A percentile compares a stretch with the other conserved stretches of the same genome.
Conservation (phyloP, 768 basidiomycete genomes). For the Tricholoma hemisulphureum region DNA sequence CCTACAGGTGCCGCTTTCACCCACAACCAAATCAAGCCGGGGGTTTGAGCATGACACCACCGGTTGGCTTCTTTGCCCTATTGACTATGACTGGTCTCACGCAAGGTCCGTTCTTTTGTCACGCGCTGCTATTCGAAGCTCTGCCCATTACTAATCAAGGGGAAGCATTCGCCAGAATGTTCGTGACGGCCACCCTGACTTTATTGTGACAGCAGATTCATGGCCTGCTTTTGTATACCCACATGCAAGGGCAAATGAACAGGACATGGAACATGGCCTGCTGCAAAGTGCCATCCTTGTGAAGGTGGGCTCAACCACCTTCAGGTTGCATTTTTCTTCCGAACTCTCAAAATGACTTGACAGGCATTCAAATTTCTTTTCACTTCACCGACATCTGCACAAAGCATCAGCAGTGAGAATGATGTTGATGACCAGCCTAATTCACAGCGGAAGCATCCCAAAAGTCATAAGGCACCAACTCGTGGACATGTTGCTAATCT, state of each 20-base stretch:
- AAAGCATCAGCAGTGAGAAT: neutral
- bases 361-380: neutral
- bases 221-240: conserved; percentile 10
- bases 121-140: too few relatives aligned
- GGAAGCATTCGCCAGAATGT: neutral
- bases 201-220: too few relatives aligned
- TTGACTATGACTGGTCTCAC: conserved; percentile 7
- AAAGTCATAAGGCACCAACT: neutral
- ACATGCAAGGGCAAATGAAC: neutral
- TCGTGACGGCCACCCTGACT: conserved; percentile 8
- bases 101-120: conserved; percentile 11
- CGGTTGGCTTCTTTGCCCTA: neutral
- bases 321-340: neutral
- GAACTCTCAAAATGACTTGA: neutral
- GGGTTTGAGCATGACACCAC: conserved; percentile 18
- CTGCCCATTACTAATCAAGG: too few relatives aligned
- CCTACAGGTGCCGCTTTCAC: neutral
- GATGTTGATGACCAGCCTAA: neutral
- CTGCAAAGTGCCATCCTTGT: neutral
- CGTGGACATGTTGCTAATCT: neutral
- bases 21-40: conserved; percentile 3
- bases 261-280: conserved; percentile 7
- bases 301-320: too few relatives aligned
- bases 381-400: too few relatives aligned
- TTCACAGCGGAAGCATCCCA: neutral